A percentile compares a stretch with the other conserved stretches of the same genome.
These are phyloP conservation scores for Triadica sebifera DNA, from an alignment of 345 rosid species.

Conservation along the genomic window DNA sequence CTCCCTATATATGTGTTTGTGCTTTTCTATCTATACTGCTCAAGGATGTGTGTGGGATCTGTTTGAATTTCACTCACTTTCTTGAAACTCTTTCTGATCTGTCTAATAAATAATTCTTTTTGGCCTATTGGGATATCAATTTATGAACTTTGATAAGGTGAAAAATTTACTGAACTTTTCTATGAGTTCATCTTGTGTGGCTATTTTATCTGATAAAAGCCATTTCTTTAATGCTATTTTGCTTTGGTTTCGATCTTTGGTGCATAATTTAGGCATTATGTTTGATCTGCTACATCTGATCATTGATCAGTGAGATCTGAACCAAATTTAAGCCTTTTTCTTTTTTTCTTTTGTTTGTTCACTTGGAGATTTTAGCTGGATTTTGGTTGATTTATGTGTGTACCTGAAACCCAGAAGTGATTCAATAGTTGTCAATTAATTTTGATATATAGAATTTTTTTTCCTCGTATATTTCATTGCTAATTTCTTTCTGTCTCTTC, in stretches of 20 bases:
- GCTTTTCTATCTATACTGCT: too few species aligned
- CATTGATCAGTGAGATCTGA: conserved; percentile 1
- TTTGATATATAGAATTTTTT: background rate
- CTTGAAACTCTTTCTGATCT: background rate
- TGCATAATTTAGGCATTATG: background rate
- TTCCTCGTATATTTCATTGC: background rate
- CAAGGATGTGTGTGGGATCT: conserved; percentile 1
- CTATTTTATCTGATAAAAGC: background rate
- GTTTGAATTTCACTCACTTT: background rate
- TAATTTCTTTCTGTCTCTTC: background rate
- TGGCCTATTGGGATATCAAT: background rate
- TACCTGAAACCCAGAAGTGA: background rate
- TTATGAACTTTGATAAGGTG: background rate
- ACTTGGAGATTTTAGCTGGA: background rate
- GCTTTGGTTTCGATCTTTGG: background rate
- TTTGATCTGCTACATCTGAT: background rate
- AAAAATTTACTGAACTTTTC: too few species aligned
- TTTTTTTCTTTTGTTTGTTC: background rate
- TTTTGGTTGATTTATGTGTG: background rate
- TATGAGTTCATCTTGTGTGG: background rate
- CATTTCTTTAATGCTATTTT: background rate
- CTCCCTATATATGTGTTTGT: background rate
- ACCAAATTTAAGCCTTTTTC: background rate
- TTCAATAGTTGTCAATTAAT: background rate
- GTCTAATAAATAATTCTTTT: background rate